Evolutionary conservation across 2,329 filamentous ascomycete genomes (phyloP).

Genomic region (Talaromyces sp.): DNA sequence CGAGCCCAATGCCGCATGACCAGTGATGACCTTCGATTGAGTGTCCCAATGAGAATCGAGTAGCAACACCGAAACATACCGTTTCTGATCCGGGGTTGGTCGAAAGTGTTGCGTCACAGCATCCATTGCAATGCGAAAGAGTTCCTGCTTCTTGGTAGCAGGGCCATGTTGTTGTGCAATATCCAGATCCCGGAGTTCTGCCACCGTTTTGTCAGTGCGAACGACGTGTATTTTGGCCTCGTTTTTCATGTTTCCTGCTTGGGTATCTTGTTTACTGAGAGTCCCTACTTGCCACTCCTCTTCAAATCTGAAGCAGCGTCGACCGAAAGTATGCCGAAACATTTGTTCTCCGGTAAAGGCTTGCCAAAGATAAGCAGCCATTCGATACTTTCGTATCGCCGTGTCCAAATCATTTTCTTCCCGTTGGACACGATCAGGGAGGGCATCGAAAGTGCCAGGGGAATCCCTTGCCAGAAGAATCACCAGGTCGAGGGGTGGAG

Average conservation of each 20-base stretch:
- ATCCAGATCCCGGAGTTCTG: conserved; percentile 74
- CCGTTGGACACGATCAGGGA: conserved; percentile 66
- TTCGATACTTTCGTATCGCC: conserved; percentile 84
- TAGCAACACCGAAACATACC: conserved; percentile 81
- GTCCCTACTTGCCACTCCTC: conserved; percentile 91
- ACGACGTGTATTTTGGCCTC: conserved; percentile 89
- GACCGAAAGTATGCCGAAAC: conserved; percentile 80
- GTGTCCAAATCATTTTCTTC: conserved; percentile 79
- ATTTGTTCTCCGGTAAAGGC: conserved; percentile 96
- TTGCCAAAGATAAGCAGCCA: conserved; percentile 95
- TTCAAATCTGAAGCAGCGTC: conserved; percentile 83
- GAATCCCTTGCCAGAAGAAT: conserved; percentile 88
- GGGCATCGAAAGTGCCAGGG: conserved; percentile 75
- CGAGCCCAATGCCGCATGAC: conserved; percentile 80
- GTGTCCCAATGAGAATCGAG: conserved; percentile 88
- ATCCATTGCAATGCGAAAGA: conserved; percentile 73
- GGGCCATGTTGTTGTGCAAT: conserved; percentile 71
- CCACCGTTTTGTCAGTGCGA: conserved; percentile 74
- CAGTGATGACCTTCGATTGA: conserved; percentile 63
- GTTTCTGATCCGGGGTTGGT: conserved; percentile 69
- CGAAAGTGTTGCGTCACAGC: conserved; percentile 76
- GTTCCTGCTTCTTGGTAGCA: conserved; percentile 64
- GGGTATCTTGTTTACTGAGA: conserved; percentile 68
- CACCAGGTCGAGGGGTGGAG: conserved; percentile 83
- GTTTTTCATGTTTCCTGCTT: conserved; percentile 71